A percentile compares a stretch with the other conserved stretches of the same genome.
Evolutionary conservation across 768 basidiomycete species (phyloP).

Genomic region (Termitomyces sp.): DNA sequence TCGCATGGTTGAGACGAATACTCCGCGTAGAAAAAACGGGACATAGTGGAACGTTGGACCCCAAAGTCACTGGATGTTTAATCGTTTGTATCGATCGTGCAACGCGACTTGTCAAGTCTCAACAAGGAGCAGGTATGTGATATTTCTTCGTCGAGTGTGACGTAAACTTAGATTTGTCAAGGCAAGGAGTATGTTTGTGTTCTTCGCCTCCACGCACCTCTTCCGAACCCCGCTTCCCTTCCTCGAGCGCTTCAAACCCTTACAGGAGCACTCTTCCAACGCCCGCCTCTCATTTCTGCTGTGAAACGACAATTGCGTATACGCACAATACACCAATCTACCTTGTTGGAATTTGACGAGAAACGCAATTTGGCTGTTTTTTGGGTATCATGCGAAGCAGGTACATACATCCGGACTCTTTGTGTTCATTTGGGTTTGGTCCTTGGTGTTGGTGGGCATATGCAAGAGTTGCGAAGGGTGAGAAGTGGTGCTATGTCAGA

Average conservation of each 20-base stretch:
- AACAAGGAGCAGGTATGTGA: constrained; percentile 88
- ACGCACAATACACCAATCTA: constrained; percentile 95
- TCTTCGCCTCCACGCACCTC: constrained; percentile 80
- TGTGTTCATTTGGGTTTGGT: constrained; percentile 95
- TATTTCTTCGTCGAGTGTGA: constrained; percentile 2
- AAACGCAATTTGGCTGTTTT: constrained; percentile 95
- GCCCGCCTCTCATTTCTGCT: constrained; percentile 96
- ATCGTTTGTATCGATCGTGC: constrained; percentile 99
- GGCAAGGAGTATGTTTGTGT: constrained; percentile 99
- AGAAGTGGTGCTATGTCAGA: constrained; percentile 95
- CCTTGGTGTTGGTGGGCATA: constrained; percentile 97
- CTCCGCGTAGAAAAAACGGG: constrained; percentile 97
- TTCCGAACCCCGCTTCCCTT: constrained; percentile 78
- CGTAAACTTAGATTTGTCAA: constrained; percentile 19
- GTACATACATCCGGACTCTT: constrained; percentile 92
- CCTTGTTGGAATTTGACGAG: constrained; percentile 94
- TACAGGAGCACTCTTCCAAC: constrained; percentile 97
- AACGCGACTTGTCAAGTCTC: constrained; percentile 94
- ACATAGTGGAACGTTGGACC: constrained; percentile 97
- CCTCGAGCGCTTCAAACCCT: constrained; percentile 94
- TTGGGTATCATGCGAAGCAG: constrained; percentile 98
- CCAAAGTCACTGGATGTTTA: constrained; percentile 97
- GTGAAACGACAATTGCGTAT: constrained; percentile 98
- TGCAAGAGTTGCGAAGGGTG: constrained; percentile 96
- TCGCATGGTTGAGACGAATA: constrained; percentile 98